Evolutionary conservation across 2,329 filamentous ascomycete genomes (phyloP), one percentile per base, ranked within the genome.

Genomic region (Ophioceras dolichostomum): DNA sequence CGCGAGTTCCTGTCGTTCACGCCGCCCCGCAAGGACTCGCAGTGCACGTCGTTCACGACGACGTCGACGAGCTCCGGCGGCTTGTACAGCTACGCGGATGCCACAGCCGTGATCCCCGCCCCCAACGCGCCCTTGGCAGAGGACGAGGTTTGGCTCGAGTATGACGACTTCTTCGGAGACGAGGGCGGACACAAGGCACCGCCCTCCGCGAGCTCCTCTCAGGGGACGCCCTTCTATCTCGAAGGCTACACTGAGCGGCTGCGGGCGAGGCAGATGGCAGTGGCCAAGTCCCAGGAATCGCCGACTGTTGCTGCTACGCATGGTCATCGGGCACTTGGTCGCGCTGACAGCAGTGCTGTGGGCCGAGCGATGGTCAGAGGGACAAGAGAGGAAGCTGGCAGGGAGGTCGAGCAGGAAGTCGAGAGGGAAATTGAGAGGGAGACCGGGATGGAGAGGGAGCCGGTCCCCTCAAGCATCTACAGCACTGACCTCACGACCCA

Each of bases 91-190:
- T 76, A 70, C 44, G 67, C 68, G 10, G 70, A 71, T 5, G 74
- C 78, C 4, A 83, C 77, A 13, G 79, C 83, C 6, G 60, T 85
- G 3, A 64, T 83, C 17, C 81, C 82, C 1, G 61, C 65, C 3
- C 65, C 73, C 2, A 66, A 65, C 32, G 74, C 76, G 4, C 78
- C 75, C 0, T 68, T 79, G 4, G 75, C 64, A 1, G 83, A 93
- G 45, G 89, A 95, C 48, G 89, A 95, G 52, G 72, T 94, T 2
- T 96, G 89, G 89, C 79, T 88, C 36, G 89, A 94, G 57, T 95
- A 93, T 52, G 79, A 96, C 46, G 89, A 95, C 48, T 63, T 95
- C 10, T 72, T 95, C 38, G 83, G 83, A 37, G 79, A 84, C 10
- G 68, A 67, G 9, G 53, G 54, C 2, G 53, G 54, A 1, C 40